Evolutionary conservation across 2,329 filamentous ascomycete species (phyloP).

Genomic region (Colletotrichum echinochloae): DNA sequence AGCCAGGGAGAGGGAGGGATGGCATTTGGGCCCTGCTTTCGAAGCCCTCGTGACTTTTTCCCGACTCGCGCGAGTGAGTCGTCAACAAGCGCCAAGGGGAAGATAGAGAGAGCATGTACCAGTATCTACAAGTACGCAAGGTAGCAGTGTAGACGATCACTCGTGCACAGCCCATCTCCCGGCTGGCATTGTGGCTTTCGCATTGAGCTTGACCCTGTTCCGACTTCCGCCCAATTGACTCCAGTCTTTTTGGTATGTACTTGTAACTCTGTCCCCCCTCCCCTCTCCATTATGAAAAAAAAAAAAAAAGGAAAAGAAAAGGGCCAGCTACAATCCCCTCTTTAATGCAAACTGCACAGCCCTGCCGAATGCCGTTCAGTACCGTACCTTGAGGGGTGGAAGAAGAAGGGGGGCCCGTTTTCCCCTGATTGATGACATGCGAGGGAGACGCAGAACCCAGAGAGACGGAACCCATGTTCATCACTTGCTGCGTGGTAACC

Average conservation of each 20-base stretch:
- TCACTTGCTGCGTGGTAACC: not conserved
- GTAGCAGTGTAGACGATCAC: not conserved
- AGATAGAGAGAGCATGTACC: too few species aligned
- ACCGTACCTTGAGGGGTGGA: not conserved
- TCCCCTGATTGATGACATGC: not conserved
- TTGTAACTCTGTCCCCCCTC: constrained; percentile 1
- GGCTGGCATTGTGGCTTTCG: not conserved
- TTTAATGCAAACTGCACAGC: constrained; percentile 29
- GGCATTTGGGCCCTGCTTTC: not conserved
- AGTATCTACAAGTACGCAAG: too few species aligned
- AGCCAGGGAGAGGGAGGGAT: not conserved
- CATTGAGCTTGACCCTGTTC: constrained; percentile 4
- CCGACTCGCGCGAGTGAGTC: not conserved
- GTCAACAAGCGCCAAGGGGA: too few species aligned
- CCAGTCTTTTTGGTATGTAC: not conserved
- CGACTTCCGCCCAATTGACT: not conserved
- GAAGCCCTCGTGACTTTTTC: not conserved
- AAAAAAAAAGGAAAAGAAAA: not conserved
- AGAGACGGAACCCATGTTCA: not conserved
- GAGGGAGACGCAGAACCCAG: not conserved
- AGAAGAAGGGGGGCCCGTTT: not conserved
- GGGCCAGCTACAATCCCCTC: not conserved
- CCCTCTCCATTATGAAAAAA: too few species aligned
- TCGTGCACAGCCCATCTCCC: not conserved
- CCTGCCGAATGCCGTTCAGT: not conserved